phyloP scores from a whole-genome alignment of 495 filamentous ascomycete species.

The Xylaria nigripes region DNA sequence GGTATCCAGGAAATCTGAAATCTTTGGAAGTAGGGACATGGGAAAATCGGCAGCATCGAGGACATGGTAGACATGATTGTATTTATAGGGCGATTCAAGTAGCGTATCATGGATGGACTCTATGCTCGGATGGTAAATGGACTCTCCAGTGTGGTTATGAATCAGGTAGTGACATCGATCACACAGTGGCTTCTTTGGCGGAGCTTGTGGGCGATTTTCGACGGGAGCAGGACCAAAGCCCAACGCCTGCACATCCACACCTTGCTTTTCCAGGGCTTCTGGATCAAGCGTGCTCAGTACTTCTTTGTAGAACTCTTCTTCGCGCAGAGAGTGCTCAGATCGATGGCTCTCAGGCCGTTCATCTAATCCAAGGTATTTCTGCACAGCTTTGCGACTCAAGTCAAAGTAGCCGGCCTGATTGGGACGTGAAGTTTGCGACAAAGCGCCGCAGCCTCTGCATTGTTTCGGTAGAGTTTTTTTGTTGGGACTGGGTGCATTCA shows the following conservation, averaged over 20 bases:
- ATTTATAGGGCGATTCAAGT: conserved; percentile 69
- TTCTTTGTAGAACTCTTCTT: conserved; percentile 32
- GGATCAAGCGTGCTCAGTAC: conserved; percentile 34
- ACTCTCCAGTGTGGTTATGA: conserved; percentile 60
- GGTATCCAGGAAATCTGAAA: conserved; percentile 46
- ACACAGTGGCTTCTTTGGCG: conserved; percentile 51
- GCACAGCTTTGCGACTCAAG: conserved; percentile 44
- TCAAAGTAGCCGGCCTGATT: conserved; percentile 71
- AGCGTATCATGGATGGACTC: conserved; percentile 74
- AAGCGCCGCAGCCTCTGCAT: conserved; percentile 87
- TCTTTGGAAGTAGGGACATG: conserved; percentile 69
- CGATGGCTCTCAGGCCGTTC: too few species aligned
- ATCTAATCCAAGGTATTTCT: conserved; percentile 38
- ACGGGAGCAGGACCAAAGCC: conserved; percentile 11
- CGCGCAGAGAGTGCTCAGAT: conserved; percentile 13
- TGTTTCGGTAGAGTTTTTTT: conserved; percentile 41
- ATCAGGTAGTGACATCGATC: conserved; percentile 77
- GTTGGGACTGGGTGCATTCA: background rate
- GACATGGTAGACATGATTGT: conserved; percentile 94
- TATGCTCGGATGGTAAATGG: conserved; percentile 69
- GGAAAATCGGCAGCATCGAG: conserved; percentile 97
- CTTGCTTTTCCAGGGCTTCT: conserved; percentile 34
- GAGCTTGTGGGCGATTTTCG: conserved; percentile 9
- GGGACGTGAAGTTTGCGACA: conserved; percentile 62
- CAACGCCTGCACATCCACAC: conserved; percentile 32